These are phyloP conservation scores for Choanephora cucurbitarum DNA, from an alignment of 371 early-diverging fungal genomes.

Conservation along the genomic window DNA sequence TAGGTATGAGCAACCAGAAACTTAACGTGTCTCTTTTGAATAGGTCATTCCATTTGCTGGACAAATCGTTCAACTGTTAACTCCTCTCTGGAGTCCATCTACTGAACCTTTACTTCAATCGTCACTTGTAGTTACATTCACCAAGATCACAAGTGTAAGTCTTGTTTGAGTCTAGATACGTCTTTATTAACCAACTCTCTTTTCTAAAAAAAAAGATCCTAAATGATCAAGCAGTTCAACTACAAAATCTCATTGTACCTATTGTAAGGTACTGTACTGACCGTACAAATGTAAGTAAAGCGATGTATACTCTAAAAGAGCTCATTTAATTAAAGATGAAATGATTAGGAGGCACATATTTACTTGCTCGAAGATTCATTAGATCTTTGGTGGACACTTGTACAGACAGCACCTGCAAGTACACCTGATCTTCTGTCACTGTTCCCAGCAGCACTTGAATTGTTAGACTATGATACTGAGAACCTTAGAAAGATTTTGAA, in stretches of 20 bases:
- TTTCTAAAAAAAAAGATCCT: too few species aligned
- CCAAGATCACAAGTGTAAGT: conserved; percentile 71
- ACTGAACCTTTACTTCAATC: conserved; percentile 81
- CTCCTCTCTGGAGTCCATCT: conserved; percentile 78
- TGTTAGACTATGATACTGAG: conserved; percentile 80
- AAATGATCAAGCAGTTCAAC: conserved; percentile 64
- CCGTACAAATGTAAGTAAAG: conserved; percentile 49
- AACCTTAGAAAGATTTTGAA: conserved; percentile 70
- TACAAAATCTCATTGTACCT: conserved; percentile 77
- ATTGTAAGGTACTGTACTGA: conserved; percentile 74
- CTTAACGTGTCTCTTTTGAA: neutral
- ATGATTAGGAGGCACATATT: conserved; percentile 70
- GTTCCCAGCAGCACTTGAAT: conserved; percentile 57
- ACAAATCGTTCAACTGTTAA: conserved; percentile 73
- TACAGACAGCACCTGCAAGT: conserved; percentile 64
- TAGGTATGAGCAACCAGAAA: too few species aligned
- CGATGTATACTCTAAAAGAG: too few species aligned
- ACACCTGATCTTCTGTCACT: conserved; percentile 64
- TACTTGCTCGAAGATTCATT: conserved; percentile 88
- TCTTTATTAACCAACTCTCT: too few species aligned
- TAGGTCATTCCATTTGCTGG: conserved; percentile 75
- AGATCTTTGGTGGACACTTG: conserved; percentile 81
- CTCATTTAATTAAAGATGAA: too few species aligned
- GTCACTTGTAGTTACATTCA: conserved; percentile 74
- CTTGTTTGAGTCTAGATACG: too few species aligned